Base-by-base conservation (phyloP, 208 protist genomes). In the Crithidia acanthocephali region DNA sequence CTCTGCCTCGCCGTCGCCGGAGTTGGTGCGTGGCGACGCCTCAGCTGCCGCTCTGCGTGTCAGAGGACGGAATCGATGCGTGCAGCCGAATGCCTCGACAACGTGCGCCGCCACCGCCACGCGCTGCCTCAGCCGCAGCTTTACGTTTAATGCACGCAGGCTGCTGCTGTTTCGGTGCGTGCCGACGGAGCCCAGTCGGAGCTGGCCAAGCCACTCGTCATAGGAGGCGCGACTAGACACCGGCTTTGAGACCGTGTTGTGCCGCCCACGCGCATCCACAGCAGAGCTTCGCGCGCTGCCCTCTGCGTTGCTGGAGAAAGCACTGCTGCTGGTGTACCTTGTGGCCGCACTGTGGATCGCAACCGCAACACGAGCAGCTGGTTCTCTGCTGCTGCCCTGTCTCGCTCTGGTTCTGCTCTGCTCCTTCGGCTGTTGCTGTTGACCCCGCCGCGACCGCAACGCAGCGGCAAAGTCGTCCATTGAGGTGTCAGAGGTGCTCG, bases 11-110 rank as follows among this genome's bases (percentile, higher is more conserved):
- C 25, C 44, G 44, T 64, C 44, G 32, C 18, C 25, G 5, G 44
- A 64, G 44, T 52, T n/a, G n/a, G n/a, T 27, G 5, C 11, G 53
- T 1, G 16, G 2, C 25, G 45, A 16, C 3, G 32, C 35, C n/a
- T 22, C n/a, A 22, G 22, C 13, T 1, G 40, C 33, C n/a, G 22
- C 18, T 32, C 35, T 9, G 23, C 22, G 6, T 22, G 25, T 45
- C 30, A 76, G 56, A 18, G 63, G 71, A 0, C 71, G 62, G 32
- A 70, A 76, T 0, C 71, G 71, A 25, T 70, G 63, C 9, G 71
- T 59, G 18, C 32, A 23, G 35, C 71, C 71, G 16, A 76, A 76
- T 1, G 18, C 22, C 28, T 76, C 71, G 2, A 76, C 48, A 6
- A 76, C 42, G 44, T 66, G 65, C 0, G 71, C 63, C 11, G 13